Base-by-base conservation (phyloP, 1,284 basidiomycete genomes). In the Coniferiporia sulphurascens region DNA sequence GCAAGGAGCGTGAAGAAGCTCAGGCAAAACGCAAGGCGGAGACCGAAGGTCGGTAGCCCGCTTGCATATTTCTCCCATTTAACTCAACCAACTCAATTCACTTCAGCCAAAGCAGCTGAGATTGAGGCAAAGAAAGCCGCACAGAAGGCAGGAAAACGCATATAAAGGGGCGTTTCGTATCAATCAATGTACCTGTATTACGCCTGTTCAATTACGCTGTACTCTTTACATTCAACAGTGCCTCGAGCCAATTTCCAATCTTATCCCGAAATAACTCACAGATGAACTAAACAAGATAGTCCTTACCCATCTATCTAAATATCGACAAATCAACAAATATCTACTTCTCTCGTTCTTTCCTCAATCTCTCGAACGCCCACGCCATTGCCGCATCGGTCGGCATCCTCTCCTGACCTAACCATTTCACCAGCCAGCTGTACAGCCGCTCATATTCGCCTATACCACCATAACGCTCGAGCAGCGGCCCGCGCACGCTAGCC, bases 11-110 rank as follows among this genome's bases (percentile, higher is more conserved):
- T 58, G 93, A 94, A 63, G 87, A 85, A 43, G 93, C 93, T 5
- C 85, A 86, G 52, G 89, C 89, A 2, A 91, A 88, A 77, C 78
- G 93, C 58, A 85, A 90, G 74, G 92, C 92, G 1, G 93, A 95
- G 70, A 79, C 85, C 12, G 91, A 92, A 68, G 90, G 89, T 89
- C 55, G 34, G 77, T 68, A 6, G 4, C 50, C 38, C 34, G 51
- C 17, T 51, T 53, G 19, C 49, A n/a, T 21, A 22, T 38, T n/a
- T 49, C 45, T 38, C 19, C 17, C 63, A 55, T 58, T 43, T 7
- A 10, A 12, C 1, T 48, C 22, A 49, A 10, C 27, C 5, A 27
- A 15, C 52, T 10, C 51, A 13, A 38, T 19, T 48, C 34, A 17
- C 36, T 32, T 10, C 59, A 82, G 80, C 74, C 49, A 81, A 76